Evolutionary conservation across 331 rosid species (phyloP), one percentile per base, ranked within the genome.

Genomic region (Quercus tomentella): DNA sequence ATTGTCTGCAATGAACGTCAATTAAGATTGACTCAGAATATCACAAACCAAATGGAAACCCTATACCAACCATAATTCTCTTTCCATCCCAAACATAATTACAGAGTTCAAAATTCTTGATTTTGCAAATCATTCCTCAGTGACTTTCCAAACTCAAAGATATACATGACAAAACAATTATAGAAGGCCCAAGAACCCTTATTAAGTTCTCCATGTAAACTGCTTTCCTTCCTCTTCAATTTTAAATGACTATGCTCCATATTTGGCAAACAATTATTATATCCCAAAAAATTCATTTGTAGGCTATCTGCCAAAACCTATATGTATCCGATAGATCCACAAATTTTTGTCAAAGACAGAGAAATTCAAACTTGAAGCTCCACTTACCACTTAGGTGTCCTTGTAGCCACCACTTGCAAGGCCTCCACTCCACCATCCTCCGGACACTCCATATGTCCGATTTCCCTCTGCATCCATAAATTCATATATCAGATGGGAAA

Each of bases 381-480:
- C 18, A 28, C 5, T 55, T 84, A 95, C 97, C 96, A 52, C 80
- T 73, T 83, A 80, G 87, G 78, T 85, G 89, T 26, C 88, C 92
- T 86, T 88, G 89, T 11, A 85, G 86, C 99, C 97, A 95, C 99
- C 96, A 95, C 57, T 84, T 79, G 94, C 99, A 95, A 84, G 96
- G 94, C 43, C 90, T 91, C 99, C 99, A 95, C 52, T 91, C 96
- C 67, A 84, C 82, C 71, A 81, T 78, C 86, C 96, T 92, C 82
- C 81, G 81, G 35, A 95, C 91, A 84, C 91, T 89, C 99, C 97
- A 95, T 87, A 95, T 89, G 54, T 83, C 93, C 70, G 56, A 72
- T 74, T 79, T 80, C 56, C 81, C 84, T 73, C 98, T 95, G 84
- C 87, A 73, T 55, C 25, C 80, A 22, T 7, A 62, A 81, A 65